Evolutionary conservation across 345 rosid genomes (phyloP).

Genomic region (Boechera stricta): DNA sequence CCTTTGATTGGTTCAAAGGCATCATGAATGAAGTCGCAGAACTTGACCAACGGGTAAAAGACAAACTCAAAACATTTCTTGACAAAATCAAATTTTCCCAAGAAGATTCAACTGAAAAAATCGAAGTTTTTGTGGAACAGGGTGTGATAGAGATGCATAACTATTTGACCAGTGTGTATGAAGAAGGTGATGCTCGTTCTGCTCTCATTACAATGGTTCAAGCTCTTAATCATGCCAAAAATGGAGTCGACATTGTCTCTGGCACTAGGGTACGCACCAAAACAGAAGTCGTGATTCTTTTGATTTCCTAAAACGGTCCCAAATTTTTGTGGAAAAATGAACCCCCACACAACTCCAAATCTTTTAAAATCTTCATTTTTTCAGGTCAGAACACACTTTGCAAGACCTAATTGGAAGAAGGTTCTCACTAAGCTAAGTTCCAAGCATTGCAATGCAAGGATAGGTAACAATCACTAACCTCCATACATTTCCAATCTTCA

Average conservation of each 20-base stretch:
- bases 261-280: constrained; percentile 76
- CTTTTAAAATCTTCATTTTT: not conserved
- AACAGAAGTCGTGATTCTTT: constrained; percentile 34
- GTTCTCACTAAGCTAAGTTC: constrained; percentile 82
- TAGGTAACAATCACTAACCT: constrained; percentile 57
- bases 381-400: constrained; percentile 96
- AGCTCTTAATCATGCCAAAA: constrained; percentile 96
- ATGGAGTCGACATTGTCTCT: constrained; percentile 95
- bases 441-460: constrained; percentile 86
- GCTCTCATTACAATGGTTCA: constrained; percentile 99
- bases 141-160: constrained; percentile 99
- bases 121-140: constrained; percentile 46
- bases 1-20: constrained; percentile 99
- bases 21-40: constrained; percentile 98
- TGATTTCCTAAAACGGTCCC: constrained; percentile 32
- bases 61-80: not conserved
- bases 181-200: constrained; percentile 99
- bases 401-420: constrained; percentile 96
- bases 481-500: constrained; percentile 9
- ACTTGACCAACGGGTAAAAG: constrained; percentile 83
- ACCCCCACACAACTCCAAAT: constrained; percentile 19
- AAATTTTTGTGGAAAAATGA: constrained; percentile 27
- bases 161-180: constrained; percentile 95
- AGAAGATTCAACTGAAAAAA: not conserved
- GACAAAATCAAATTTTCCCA: not conserved